Conservation (phyloP, 2,329 filamentous ascomycete species). For the Pseudogymnoascus sp. region DNA sequence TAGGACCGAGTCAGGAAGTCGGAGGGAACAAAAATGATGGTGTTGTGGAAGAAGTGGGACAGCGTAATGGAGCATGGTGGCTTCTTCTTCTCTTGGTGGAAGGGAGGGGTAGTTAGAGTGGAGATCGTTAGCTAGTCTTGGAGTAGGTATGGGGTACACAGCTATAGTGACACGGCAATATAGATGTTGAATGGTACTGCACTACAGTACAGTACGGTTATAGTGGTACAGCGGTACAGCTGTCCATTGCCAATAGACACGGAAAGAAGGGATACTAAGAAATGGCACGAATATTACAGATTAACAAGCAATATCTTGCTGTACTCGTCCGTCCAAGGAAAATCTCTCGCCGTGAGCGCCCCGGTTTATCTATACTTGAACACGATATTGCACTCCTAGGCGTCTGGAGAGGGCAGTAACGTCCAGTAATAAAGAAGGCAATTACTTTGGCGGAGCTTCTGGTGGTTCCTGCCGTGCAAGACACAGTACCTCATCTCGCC, state of each 20-base stretch:
- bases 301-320: background rate
- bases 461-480: background rate
- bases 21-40: background rate
- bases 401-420: background rate
- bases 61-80: background rate
- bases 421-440: background rate
- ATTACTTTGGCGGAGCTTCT: background rate
- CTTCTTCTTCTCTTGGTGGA: background rate
- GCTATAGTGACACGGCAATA: background rate
- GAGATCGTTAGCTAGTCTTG: background rate
- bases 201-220: background rate
- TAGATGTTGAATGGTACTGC: background rate
- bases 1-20: constrained; percentile 2
- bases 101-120: background rate
- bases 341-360: background rate
- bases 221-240: background rate
- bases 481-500: background rate
- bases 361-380: background rate
- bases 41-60: constrained; percentile 1
- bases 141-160: background rate
- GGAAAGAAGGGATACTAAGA: background rate
- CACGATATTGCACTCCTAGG: background rate
- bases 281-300: background rate
- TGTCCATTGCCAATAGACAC: background rate
- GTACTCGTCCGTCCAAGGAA: background rate